Percentiles rank a stretch among this genome's conserved stretches.
phyloP scores from a whole-genome alignment of 805 yeast genomes.

The Cyberlindnera euphorbiiphila region DNA sequence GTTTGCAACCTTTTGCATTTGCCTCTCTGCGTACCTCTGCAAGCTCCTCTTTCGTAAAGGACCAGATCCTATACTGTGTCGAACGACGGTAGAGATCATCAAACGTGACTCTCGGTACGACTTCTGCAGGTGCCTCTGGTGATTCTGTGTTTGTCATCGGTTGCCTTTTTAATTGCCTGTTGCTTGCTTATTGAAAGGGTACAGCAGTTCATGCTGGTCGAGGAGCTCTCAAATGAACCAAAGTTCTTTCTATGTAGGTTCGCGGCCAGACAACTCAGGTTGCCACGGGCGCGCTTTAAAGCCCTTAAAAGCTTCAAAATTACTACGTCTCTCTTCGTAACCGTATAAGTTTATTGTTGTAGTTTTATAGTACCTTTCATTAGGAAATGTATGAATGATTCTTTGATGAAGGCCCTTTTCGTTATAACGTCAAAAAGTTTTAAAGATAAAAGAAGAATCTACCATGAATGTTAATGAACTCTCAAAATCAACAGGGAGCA shows the following conservation, averaged over 20 bases:
- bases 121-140: background rate
- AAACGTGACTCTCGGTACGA: conserved; percentile 45
- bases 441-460: conserved; percentile 18
- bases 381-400: conserved; percentile 19
- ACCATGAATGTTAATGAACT: conserved; percentile 22
- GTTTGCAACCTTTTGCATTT: conserved; percentile 49
- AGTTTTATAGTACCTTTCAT: conserved; percentile 17
- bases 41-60: conserved; percentile 63
- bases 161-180: too few species aligned
- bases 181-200: too few species aligned
- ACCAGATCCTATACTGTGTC: conserved; percentile 83
- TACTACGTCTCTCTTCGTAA: background rate
- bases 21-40: conserved; percentile 42
- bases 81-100: conserved; percentile 89
- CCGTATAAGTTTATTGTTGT: conserved; percentile 11
- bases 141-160: background rate
- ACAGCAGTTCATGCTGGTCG: too few species aligned
- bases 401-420: conserved; percentile 18
- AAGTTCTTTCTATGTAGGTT: too few species aligned
- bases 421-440: conserved; percentile 24
- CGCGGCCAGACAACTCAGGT: too few species aligned
- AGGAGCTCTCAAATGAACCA: too few species aligned
- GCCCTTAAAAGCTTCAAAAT: background rate
- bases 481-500: conserved; percentile 14
- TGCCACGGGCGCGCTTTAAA: too few species aligned